Evolutionary conservation across 208 protist species (phyloP), one percentile per base, ranked within the genome.

Genomic region (Trypanosoma scelopori): DNA sequence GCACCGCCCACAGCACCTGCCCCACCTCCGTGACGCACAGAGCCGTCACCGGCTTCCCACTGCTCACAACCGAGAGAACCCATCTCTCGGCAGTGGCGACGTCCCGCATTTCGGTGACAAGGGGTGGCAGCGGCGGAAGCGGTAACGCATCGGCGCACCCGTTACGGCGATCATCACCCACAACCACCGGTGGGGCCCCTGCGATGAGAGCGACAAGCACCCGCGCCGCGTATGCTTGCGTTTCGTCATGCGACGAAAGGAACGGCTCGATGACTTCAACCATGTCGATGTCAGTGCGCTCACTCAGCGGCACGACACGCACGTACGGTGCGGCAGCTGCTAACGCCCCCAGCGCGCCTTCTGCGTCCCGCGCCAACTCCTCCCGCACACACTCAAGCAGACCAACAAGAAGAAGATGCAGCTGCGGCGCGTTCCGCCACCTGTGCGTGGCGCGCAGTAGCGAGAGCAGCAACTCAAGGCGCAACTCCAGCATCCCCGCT

Each of bases 301-400:
- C 77, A n/a, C 64, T 62, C 37, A 85, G 57, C 23, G 87, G 84
- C 6, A 87, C 72, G 13, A 75, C 75, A 32, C 87, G 87, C 48
- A 93, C 72, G 63, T 90, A 93, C 25, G 87, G 71, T n/a, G 81
- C 76, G n/a, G 79, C 80, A 11, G 76, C 81, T 13, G 74, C 72
- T 23, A 88, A 65, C 1, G 45, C 45, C 65, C 78, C 37, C 71
- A 76, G 51, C 76, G 69, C 45, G 35, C 60, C 22, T 71, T 65
- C 15, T 50, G 37, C 56, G 51, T 37, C 68, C 28, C 39, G 55
- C 30, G 16, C 39, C 50, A 43, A 13, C 16, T 42, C 49, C 39
- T 65, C 41, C 60, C 50, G 39, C n/a, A 79, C 43, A 20, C 37
- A 35, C 9, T 22, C n/a, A 32, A 73, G 53, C 12, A 83, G 55